Base-by-base conservation (phyloP, 2,329 filamentous ascomycete genomes). In the Xylaria sp. region DNA sequence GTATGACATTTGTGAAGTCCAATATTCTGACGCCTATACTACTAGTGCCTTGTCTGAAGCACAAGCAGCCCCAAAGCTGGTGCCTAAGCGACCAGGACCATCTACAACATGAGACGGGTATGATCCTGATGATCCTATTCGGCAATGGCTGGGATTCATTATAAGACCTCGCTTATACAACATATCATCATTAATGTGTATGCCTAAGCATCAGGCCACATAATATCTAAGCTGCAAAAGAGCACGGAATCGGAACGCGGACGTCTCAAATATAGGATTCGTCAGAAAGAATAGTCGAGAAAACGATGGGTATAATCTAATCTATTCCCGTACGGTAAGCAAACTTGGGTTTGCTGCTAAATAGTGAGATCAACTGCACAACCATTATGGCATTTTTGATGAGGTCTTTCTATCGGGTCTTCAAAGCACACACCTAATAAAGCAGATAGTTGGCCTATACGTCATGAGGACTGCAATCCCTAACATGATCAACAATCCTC, bases 21-120 rank as follows among this genome's bases (percentile, higher is more conserved):
- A 23, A 15, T 59, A 26, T 68, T 56, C 62, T 70, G 60, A 70
- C 38, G n/a, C 11, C 6, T 6, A 6, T 42, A n/a, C 11, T 48
- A 70, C 11, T 48, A 70, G 68, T 54, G 33, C 20, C 26, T 51
- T 15, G 36, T 23, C 6, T 57, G 36, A 54, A 36, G 28, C 20
- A 33, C 28, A 42, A 6, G 13, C 42, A 11, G 20, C 6, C n/a
- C 42, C 33, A 15, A 13, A 28, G 23, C 26, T 15, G 40, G 38
- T 38, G 15, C 44, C 36, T 9, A 28, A 26, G 13, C 26, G 11
- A 7, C 17, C 17, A 5, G 15, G 13, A 20, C n/a, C 23, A 46
- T 6, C 7, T 20, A 20, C 15, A 38, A 26, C 36, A 49, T 46
- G 11, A 10, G 17, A 26, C n/a, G 1, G 3, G 15, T 42, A 54